phyloP scores from a whole-genome alignment of 140 eudicot species.

The Flaveria floridana region DNA sequence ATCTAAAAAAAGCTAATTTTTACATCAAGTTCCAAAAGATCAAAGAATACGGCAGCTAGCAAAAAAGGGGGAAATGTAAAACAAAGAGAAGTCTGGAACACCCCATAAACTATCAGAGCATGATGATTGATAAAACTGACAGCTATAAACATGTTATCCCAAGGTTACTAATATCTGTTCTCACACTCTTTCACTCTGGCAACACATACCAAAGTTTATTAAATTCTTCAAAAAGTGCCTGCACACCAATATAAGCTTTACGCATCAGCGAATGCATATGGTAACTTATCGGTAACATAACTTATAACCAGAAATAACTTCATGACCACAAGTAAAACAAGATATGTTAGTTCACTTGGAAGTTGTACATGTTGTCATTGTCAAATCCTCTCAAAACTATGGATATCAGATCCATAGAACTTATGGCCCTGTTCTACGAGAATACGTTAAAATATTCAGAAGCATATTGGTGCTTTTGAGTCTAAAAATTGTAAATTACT shows the following conservation, averaged over 20 bases:
- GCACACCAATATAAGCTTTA: neutral
- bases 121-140: neutral
- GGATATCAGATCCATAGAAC: neutral
- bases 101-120: neutral
- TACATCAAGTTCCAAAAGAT: neutral
- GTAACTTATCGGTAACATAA: slow-evolving; percentile 9
- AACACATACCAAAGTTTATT: slow-evolving; percentile 9
- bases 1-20: neutral
- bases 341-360: slow-evolving; percentile 5
- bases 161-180: neutral
- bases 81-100: neutral
- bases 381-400: slow-evolving; percentile 16
- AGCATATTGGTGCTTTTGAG: slow-evolving; percentile 5
- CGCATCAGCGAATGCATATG: neutral
- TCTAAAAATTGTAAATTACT: neutral
- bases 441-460: neutral
- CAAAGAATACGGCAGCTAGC: neutral
- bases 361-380: neutral
- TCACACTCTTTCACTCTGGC: neutral
- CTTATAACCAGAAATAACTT: neutral
- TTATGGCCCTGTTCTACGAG: no score
- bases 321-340: slow-evolving; percentile 7
- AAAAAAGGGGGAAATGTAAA: no score
- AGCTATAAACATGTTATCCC: neutral
- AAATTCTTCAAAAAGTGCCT: neutral